phyloP scores from a whole-genome alignment of 345 rosid species.

The Gossypium raimondii region DNA sequence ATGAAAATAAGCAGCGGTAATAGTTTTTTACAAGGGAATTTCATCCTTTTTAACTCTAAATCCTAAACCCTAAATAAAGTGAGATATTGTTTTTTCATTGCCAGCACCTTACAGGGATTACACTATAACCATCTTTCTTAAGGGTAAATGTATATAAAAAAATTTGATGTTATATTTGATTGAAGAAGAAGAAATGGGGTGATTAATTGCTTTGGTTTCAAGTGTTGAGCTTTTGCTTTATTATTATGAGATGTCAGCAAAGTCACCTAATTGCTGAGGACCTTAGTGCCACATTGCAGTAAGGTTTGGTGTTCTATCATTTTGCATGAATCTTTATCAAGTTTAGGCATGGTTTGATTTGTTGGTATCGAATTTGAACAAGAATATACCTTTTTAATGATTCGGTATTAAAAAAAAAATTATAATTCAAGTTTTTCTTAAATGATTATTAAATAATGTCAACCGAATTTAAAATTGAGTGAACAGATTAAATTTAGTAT shows the following conservation, averaged over 20 bases:
- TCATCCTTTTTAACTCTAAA: slow-evolving; percentile 32
- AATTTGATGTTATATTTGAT: slow-evolving; percentile 24
- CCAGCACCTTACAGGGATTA: slow-evolving; percentile 3
- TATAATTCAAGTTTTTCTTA: no score
- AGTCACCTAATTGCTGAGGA: slow-evolving; percentile 28
- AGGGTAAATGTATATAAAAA: no score
- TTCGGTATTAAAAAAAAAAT: no score
- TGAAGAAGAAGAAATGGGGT: slow-evolving; percentile 45
- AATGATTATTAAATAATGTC: no score
- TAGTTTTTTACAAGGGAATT: slow-evolving; percentile 47
- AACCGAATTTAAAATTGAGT: no score
- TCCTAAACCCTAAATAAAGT: slow-evolving; percentile 20
- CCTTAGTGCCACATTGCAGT: slow-evolving; percentile 13
- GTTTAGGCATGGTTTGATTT: no score
- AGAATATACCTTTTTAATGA: no score
- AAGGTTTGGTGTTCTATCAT: slow-evolving; percentile 24
- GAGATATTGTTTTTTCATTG: slow-evolving; percentile 39
- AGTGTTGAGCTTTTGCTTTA: slow-evolving; percentile 24
- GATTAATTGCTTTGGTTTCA: slow-evolving; percentile 46
- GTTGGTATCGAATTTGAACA: no score
- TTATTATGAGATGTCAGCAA: slow-evolving; percentile 21
- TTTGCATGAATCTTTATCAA: not conserved
- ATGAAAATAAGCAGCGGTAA: slow-evolving; percentile 57
- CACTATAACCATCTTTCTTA: slow-evolving; percentile 25
- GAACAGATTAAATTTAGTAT: no score